Base-by-base conservation (phyloP, 129 eudicot species). In the Pseudognaphalium luteoalbum region DNA sequence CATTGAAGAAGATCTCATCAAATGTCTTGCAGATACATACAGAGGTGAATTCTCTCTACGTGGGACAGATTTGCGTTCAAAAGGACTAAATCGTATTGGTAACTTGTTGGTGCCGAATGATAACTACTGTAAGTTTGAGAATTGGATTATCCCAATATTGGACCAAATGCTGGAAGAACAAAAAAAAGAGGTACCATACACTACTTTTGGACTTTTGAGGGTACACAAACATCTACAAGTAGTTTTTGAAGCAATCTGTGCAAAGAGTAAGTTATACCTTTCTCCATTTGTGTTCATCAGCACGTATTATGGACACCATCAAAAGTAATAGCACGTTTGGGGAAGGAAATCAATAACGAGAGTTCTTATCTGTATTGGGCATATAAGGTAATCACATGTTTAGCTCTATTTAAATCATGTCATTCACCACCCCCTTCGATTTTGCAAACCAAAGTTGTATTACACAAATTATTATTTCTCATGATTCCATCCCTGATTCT, bases 121-220 rank as follows among this genome's bases (percentile, higher is more conserved):
- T 74, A 95, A 95, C 86, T 91, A 91, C 75, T 89, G 99, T 83
- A 91, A 95, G 54, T 94, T 94, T 84, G 98, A 94, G 90, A 96
- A 94, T 81, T 94, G 98, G 97, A 87, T 91, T 73, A 88, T 87
- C 58, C 96, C 97, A 21, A 94, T 94, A 70, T 86, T 94, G 65
- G 98, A 94, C 80, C 92, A 88, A 68, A 94, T 94, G 97, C 71
- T 91, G 77, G 93, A 91, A 69, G 98, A 94, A 85, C 98, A 94
- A 74, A 81, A n/a, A 22, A 63, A 73, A 21, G 22, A 91, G 98
- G 98, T 90, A 84, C 42, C 7, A 7, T 1, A 37, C 42, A 37
- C 42, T 37, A 37, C 7, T 7, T 1, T 37, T 37, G 10, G 11
- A 7, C 21, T 44, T 44, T 44, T 25, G 39, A 37, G 42, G 42